Base-by-base conservation (phyloP, 2,329 filamentous ascomycete species). In the Epichloe elymi region DNA sequence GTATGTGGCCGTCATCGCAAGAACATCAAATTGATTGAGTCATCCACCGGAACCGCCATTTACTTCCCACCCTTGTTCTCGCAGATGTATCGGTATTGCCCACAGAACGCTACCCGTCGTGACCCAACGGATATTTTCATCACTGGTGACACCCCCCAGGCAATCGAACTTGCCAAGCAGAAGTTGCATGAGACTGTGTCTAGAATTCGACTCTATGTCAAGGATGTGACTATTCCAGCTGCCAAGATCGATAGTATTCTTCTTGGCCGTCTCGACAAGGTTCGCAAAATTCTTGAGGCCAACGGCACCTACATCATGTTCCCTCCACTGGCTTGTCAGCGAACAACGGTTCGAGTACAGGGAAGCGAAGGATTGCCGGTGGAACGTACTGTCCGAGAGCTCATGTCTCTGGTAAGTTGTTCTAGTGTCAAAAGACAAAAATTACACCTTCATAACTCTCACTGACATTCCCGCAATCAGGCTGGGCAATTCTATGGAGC, bases 21-120 rank as follows among this genome's bases (percentile, higher is more conserved):
- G 74, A 96, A 96, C 66, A 95, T 98, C 72, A 97, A 97, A 73
- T 74, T 93, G 61, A 96, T 98, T 62, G 93, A 98, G 69, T 95
- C 93, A 14, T 82, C 86, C 30, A 97, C 93, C 14, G 88, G 90
- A 61, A 97, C 93, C 8, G 91, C 93, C 56, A 97, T 98, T 61
- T 98, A 98, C 71, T 97, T 98, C 64, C 93, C 93, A 30, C 89
- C 90, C 7, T 86, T 91, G 1, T 97, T 97, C 65, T 90, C 91
- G 14, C 83, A 85, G 53, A 83, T 96, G 57, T 96, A 93, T 63
- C 86, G 88, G 53, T 98, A 95, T 66, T 87, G 83, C 49, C 90
- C 91, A 1, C 81, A 82, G 7, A 88, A 86, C 57, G 89, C 89
- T 19, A 81, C 81, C 51, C 82, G 87, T 53, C 83, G 93, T 58